Evolutionary conservation across 2,329 filamentous ascomycete genomes (phyloP).

Genomic region (Aspergillus aculeatus): DNA sequence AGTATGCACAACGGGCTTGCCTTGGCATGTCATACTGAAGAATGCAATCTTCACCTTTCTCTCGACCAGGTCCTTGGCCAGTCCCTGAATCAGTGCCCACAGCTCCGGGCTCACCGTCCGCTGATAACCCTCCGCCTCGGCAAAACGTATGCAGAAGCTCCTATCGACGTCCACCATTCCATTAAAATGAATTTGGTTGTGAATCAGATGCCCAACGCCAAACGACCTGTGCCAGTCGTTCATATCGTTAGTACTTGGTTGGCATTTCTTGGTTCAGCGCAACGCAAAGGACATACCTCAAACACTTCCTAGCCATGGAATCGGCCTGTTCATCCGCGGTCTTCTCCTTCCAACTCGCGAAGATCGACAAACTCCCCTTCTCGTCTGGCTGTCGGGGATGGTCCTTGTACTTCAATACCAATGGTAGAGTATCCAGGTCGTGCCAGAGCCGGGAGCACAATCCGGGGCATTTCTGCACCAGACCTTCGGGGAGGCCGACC

Average conservation of each 20-base stretch:
- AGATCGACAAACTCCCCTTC: conserved; percentile 22
- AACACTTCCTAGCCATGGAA: conserved; percentile 72
- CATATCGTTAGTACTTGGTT: not conserved
- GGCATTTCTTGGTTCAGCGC: too few species aligned
- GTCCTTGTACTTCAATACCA: conserved; percentile 51
- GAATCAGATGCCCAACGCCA: conserved; percentile 66
- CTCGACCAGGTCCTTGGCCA: conserved; percentile 58
- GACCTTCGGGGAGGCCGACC: conserved; percentile 60
- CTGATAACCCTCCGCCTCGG: conserved; percentile 56
- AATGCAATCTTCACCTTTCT: conserved; percentile 68
- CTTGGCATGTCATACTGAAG: conserved; percentile 74
- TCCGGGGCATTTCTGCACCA: conserved; percentile 60
- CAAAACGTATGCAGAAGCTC: conserved; percentile 59
- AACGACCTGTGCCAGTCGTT: conserved; percentile 54
- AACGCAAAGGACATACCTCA: conserved; percentile 50
- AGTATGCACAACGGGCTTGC: conserved; percentile 73
- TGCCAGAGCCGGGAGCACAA: conserved; percentile 69
- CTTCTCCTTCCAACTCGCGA: conserved; percentile 49
- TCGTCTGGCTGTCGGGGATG: conserved; percentile 1
- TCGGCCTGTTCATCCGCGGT: conserved; percentile 74
- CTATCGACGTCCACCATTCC: conserved; percentile 68
- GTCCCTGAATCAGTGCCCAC: conserved; percentile 63
- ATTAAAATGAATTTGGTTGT: conserved; percentile 61
- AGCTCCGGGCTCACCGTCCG: conserved; percentile 58
- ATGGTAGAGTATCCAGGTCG: conserved; percentile 69